Evolutionary conservation across 345 rosid genomes (phyloP), one percentile per base, ranked within the genome.

Genomic region (Sisymbrium altissimum): DNA sequence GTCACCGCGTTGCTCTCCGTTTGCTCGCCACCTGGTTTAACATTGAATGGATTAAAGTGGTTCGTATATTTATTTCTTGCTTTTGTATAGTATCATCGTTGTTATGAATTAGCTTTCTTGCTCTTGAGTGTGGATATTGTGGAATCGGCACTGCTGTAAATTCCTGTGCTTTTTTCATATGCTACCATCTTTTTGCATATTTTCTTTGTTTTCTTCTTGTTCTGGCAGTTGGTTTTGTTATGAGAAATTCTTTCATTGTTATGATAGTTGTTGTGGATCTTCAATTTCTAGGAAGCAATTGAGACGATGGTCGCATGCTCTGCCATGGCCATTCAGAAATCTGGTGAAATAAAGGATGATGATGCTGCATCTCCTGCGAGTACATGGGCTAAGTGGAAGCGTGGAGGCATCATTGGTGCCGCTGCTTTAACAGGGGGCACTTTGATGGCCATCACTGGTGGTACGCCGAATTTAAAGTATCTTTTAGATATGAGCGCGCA

Each of bases 381-480:
- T 60, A 77, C 74, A 68, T 89, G 92, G 97, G 86, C 83, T 25
- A 89, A 88, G 82, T 88, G 94, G 96, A 94, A 87, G 86, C 98
- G 92, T 66, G 96, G 97, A 68, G 95, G 98, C 50, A 94, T 89
- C 80, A 91, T 91, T 78, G 98, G 97, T 68, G 97, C 96, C n/a
- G 98, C 97, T 78, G 98, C 98, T 46, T 12, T 94, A 80, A 87
- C 97, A 54, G 98, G 98, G 73, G 98, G 97, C 45, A 77, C 98
- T 60, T 81, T 94, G 76, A 70, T 91, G 98, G 98, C 96, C 73
- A 81, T 94, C 61, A 91, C 97, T 74, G 97, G 98, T 14, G 98
- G 98, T 91, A 86, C 56, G 77, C 56, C 9, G 25, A 50, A 63
- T 56, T 70, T 57, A 17, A 13, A 36, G 10, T 72, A 59, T 56